phyloP scores from a whole-genome alignment of 2,329 filamentous ascomycete genomes.

The Huntiella moniliformis region DNA sequence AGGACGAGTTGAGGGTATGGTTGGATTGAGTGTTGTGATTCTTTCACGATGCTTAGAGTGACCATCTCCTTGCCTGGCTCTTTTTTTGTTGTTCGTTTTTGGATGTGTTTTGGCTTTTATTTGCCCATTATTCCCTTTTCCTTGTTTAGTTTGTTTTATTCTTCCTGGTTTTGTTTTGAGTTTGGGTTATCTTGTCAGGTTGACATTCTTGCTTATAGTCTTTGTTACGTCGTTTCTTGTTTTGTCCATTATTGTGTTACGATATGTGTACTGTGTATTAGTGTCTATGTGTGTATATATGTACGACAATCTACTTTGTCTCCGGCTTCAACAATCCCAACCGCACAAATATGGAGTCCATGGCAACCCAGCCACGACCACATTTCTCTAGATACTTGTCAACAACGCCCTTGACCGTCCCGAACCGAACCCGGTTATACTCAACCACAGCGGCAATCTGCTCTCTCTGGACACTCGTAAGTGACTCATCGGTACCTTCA shows the following conservation, averaged over 20 bases:
- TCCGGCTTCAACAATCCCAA: conserved; percentile 28
- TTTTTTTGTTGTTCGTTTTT: conserved; percentile 5
- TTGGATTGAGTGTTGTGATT: no score
- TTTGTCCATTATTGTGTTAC: not conserved
- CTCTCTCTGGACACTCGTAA: conserved; percentile 36
- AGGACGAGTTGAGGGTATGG: not conserved
- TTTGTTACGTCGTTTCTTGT: not conserved
- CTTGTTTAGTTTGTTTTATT: conserved; percentile 18
- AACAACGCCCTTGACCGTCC: conserved; percentile 55
- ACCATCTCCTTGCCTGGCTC: no score
- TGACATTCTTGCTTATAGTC: not conserved
- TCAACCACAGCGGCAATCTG: conserved; percentile 55
- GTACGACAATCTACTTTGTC: not conserved
- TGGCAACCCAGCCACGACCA: conserved; percentile 80
- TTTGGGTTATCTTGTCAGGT: not conserved
- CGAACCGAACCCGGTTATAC: conserved; percentile 66
- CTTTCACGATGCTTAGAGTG: no score
- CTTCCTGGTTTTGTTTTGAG: conserved; percentile 16
- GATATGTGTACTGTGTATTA: not conserved
- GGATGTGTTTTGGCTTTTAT: conserved; percentile 5
- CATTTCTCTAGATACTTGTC: conserved; percentile 77
- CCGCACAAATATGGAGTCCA: conserved; percentile 70
- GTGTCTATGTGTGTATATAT: conserved; percentile 1
- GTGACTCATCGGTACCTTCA: conserved; percentile 19
- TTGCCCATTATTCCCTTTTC: conserved; percentile 13